Base-by-base conservation (phyloP, 192 early-diverging fungal species). In the Chytriomyces confervae region DNA sequence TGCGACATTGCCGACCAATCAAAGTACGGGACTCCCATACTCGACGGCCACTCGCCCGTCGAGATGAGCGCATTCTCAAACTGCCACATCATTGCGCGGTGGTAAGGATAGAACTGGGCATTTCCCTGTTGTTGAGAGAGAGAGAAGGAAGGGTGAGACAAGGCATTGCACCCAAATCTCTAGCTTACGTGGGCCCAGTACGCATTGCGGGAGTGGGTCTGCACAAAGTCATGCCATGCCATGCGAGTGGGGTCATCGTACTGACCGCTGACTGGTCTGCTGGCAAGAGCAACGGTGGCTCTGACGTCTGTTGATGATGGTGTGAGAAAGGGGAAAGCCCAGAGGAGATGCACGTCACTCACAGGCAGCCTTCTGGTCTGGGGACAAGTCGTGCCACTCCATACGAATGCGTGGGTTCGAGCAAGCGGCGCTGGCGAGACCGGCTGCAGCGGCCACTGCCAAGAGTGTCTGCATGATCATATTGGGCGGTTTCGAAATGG, bases 41-140 rank as follows among this genome's bases (percentile, higher is more conserved):
- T 53, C 23, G 69, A 70, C 5, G 69, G 69, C 69, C 69, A 70
- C 10, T 44, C 20, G 7, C 75, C 75, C 6, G 75, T 65, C 3
- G 61, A 64, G 43, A 66, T 76, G 48, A 76, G 46, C 10, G 75
- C 75, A n/a, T 36, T 18, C 23, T 76, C 75, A 24, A 24, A 76
- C 24, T 62, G 62, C 61, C 62, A 64, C 62, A 76, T 65, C 62
- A 76, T 63, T 11, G 75, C 75, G 2, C 75, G 75, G 44, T 76
- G 75, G 50, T 65, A 76, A 16, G 75, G 75, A 66, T 76, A 76
- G 50, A 76, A 76, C 51, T 76, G 75, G 20, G 61, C 75, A 45
- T 63, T 64, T 11, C 71, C 71, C 11, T 70, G 69, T 18, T 47
- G 7, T 50, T 50, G 53, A 7, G 3, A 51, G n/a, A 50, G 49